Evolutionary conservation across 257 asterid genomes (phyloP).

Genomic region (Gentiana straminea): DNA sequence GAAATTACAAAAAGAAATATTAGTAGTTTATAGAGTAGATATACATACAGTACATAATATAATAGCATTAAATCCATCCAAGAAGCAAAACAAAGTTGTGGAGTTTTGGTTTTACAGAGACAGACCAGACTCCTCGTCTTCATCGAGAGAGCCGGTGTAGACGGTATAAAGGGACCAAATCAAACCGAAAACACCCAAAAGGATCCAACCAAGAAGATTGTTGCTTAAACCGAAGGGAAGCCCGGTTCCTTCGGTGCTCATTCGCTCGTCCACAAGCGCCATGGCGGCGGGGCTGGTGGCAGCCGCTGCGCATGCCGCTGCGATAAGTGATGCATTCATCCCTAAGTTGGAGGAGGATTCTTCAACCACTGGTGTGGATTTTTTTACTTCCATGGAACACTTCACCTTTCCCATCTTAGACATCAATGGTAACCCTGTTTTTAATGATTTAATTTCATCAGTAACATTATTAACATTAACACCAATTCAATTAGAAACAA

Average conservation of each 20-base stretch:
- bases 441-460: too few species aligned
- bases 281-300: conserved; percentile 66
- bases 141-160: conserved; percentile 57
- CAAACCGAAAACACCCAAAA: conserved; percentile 70
- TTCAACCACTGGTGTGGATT: conserved; percentile 23
- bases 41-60: conserved; percentile 12
- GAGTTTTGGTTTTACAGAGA: conserved; percentile 38
- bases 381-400: conserved; percentile 58
- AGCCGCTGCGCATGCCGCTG: conserved; percentile 40
- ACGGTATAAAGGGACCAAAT: conserved; percentile 60
- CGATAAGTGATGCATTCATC: conserved; percentile 44
- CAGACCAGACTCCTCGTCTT: conserved; percentile 88
- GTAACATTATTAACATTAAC: too few species aligned
- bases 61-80: not conserved
- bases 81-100: not conserved
- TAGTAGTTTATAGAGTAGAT: not conserved
- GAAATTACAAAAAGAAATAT: too few species aligned
- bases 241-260: conserved; percentile 96
- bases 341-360: conserved; percentile 29
- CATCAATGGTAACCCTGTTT: conserved; percentile 54
- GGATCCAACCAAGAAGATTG: conserved; percentile 77
- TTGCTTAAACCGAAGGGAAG: conserved; percentile 92
- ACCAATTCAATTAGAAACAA: too few species aligned
- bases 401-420: conserved; percentile 50
- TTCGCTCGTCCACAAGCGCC: conserved; percentile 93